A percentile compares a stretch with the other conserved stretches of the same genome.
Conservation (phyloP, 2,329 filamentous ascomycete genomes). For the Plectosphaerella cucumerina region DNA sequence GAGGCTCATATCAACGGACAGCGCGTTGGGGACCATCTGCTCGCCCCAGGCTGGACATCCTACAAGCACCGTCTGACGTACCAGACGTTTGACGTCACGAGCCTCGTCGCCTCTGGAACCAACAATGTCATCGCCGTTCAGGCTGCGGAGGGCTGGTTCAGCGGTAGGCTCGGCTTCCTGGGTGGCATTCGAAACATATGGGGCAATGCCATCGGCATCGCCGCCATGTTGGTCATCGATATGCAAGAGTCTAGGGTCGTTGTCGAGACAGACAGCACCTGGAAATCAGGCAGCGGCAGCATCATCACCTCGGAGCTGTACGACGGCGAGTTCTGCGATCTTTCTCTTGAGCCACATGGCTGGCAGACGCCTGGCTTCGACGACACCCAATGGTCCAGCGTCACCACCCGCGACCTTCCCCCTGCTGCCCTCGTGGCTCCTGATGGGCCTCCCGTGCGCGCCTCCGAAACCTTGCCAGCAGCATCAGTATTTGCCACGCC, state of each 20-base stretch:
- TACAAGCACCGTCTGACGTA: constrained; percentile 39
- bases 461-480: constrained; percentile 22
- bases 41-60: constrained; percentile 39
- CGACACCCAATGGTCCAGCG: constrained; percentile 7
- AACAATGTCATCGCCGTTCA: constrained; percentile 38
- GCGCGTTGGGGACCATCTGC: constrained; percentile 19
- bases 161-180: constrained; percentile 30
- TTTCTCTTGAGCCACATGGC: constrained; percentile 17
- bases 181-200: constrained; percentile 23
- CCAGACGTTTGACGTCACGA: constrained; percentile 36
- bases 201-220: constrained; percentile 31
- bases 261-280: constrained; percentile 32
- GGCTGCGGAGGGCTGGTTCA: constrained; percentile 49
- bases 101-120: constrained; percentile 21
- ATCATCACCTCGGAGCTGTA: constrained; percentile 40
- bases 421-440: constrained; percentile 2
- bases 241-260: constrained; percentile 15
- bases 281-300: constrained; percentile 27
- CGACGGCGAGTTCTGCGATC: constrained; percentile 48
- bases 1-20: constrained; percentile 31
- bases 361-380: constrained; percentile 4
- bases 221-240: constrained; percentile 33
- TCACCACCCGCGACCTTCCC: neutral
- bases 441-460: constrained; percentile 6
- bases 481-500: constrained; percentile 21